Conservation (phyloP, 768 basidiomycete genomes). For the Hygrophoropsis aurantiaca region DNA sequence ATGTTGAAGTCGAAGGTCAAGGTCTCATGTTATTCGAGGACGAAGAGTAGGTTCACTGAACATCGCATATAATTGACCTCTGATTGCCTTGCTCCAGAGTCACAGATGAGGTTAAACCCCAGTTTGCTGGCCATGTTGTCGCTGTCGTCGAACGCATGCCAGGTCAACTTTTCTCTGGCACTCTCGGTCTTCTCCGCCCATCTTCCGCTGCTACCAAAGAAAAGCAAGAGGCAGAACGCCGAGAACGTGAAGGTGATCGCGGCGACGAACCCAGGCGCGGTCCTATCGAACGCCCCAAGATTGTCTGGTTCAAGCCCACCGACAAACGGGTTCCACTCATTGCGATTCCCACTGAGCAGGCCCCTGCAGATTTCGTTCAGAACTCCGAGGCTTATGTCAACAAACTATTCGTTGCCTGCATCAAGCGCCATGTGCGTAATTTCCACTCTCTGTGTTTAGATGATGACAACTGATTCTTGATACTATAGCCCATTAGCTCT, state of each 20-base stretch:
- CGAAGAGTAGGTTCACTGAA: slow-evolving; percentile 67
- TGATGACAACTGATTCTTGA: slow-evolving; percentile 9
- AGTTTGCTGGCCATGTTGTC: slow-evolving; percentile 98
- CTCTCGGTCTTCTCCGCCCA: slow-evolving; percentile 90
- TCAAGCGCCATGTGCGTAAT: slow-evolving; percentile 88
- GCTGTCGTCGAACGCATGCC: slow-evolving; percentile 99
- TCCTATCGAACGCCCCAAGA: slow-evolving; percentile 91
- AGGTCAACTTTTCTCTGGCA: slow-evolving; percentile 97
- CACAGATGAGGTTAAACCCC: slow-evolving; percentile 96
- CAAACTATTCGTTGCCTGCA: slow-evolving; percentile 94
- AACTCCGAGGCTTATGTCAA: slow-evolving; percentile 89
- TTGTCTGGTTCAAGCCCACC: slow-evolving; percentile 99
- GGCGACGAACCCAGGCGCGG: slow-evolving; percentile 79
- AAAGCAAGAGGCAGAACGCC: slow-evolving; percentile 96
- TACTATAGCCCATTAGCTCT: slow-evolving; percentile 80
- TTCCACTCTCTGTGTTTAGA: slow-evolving; percentile 5
- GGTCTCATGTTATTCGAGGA: slow-evolving; percentile 96
- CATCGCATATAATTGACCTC: slow-evolving; percentile 3
- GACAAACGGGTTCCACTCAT: slow-evolving; percentile 99
- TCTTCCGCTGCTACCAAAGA: slow-evolving; percentile 98
- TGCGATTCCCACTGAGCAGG: slow-evolving; percentile 98
- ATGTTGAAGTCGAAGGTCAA: slow-evolving; percentile 99
- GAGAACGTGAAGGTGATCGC: slow-evolving; percentile 93
- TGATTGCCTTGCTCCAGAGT: slow-evolving; percentile 51
- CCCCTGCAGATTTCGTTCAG: slow-evolving; percentile 93